Evolutionary conservation across 345 rosid species (phyloP), one percentile per base, ranked within the genome.

Genomic region (Leavenworthia alabamica): DNA sequence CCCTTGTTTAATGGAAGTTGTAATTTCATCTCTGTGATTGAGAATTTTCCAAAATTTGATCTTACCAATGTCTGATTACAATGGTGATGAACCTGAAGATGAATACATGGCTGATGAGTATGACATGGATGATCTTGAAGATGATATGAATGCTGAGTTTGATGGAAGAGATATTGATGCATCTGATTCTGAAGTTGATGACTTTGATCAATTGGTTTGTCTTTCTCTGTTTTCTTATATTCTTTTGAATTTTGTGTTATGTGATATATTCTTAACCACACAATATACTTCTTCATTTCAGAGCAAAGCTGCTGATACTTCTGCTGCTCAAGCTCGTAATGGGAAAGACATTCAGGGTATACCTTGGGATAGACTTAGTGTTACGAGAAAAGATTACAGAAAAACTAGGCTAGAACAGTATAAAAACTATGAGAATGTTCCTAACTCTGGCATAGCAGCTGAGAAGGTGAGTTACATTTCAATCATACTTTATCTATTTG

Each of bases 291-390:
- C 12, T 11, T 16, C 10, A 8, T 44, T 27, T 60, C 75, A 69
- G 69, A 67, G 56, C 76, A 79, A 77, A 64, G 68, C 75, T 9
- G 69, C 78, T 0, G 98, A 86, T 73, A 92, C 95, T 40, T 72
- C 86, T 45, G 85, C 98, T 60, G 96, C 82, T 50, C 80, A 89
- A 65, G 97, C 97, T 42, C 80, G 97, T 63, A 73, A 76, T 37
- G 95, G 97, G 10, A 86, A 78, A 62, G 98, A 92, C 45, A 89
- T 92, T 67, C 99, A 92, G 70, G 99, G 99, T 59, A 89, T 92
- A 41, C 99, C 99, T 1, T 89, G 99, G 99, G 96, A 89, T 12
- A 81, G 94, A 46, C 86, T 85, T 58, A 89, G 82, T 59, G 81
- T 89, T 65, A 82, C 94, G 7, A 79, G 99, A 75, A 86, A 83